These are phyloP conservation scores for Nicotiana otophora DNA, from an alignment of 257 asterid species.

Conservation along the genomic window DNA sequence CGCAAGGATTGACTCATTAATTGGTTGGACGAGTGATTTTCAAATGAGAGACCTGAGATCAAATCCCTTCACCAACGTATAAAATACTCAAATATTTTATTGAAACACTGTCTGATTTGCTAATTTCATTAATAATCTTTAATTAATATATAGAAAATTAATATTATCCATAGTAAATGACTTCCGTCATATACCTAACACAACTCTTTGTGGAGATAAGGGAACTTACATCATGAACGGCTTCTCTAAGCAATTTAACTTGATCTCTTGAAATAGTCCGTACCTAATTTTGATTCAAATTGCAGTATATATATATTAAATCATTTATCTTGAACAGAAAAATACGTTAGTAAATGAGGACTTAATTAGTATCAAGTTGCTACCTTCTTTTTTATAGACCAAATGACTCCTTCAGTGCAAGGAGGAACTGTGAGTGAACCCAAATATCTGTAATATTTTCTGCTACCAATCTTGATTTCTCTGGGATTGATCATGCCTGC, in stretches of 20 bases:
- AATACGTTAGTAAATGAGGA: background rate
- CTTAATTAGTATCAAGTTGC: background rate
- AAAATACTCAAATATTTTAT: too few species aligned
- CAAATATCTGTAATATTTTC: slow-evolving; percentile 38
- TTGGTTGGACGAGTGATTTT: too few species aligned
- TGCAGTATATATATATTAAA: background rate
- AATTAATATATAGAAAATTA: background rate
- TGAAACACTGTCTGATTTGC: too few species aligned
- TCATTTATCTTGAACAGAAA: background rate
- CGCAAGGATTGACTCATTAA: too few species aligned
- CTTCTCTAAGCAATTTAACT: slow-evolving; percentile 54
- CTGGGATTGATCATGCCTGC: slow-evolving; percentile 43
- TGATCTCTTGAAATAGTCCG: slow-evolving; percentile 53
- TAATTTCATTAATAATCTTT: background rate
- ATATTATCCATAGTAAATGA: background rate
- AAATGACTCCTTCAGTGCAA: slow-evolving; percentile 65
- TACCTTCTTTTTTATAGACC: slow-evolving; percentile 61
- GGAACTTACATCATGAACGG: slow-evolving; percentile 61
- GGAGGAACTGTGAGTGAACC: slow-evolving; percentile 82
- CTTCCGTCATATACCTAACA: background rate
- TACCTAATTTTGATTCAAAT: slow-evolving; percentile 34
- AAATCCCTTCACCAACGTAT: too few species aligned
- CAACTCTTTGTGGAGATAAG: background rate
- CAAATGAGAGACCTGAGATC: too few species aligned
- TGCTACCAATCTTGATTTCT: slow-evolving; percentile 26